These are phyloP conservation scores for Colletotrichum echinochloae DNA, from an alignment of 2,329 filamentous ascomycete genomes.

Conservation along the genomic window DNA sequence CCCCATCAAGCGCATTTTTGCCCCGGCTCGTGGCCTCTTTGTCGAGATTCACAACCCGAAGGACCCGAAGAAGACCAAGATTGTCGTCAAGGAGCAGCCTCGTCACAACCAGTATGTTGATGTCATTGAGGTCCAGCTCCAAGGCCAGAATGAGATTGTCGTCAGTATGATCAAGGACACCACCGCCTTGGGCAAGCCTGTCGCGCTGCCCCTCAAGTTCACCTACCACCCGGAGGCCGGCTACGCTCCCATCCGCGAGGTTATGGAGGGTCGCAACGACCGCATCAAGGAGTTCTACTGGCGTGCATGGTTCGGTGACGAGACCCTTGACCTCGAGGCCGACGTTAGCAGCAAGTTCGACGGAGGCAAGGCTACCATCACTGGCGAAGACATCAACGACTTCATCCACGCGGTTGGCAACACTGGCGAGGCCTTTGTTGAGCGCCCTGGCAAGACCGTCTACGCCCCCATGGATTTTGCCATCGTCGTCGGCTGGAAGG, in stretches of 20 bases:
- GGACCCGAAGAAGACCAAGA: conserved; percentile 84
- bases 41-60: conserved; percentile 89
- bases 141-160: conserved; percentile 81
- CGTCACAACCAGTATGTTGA: conserved; percentile 88
- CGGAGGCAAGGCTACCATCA: conserved; percentile 88
- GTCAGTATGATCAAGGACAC: conserved; percentile 95
- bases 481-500: conserved; percentile 98
- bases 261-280: conserved; percentile 96
- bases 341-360: conserved; percentile 90
- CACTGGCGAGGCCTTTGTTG: conserved; percentile 96
- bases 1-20: conserved; percentile 91
- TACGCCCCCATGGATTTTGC: conserved; percentile 99
- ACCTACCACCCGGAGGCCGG: conserved; percentile 95
- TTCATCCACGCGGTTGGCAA: conserved; percentile 99
- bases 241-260: conserved; percentile 96
- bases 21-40: conserved; percentile 85
- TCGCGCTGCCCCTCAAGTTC: conserved; percentile 88
- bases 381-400: conserved; percentile 93
- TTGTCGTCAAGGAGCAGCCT: conserved; percentile 88
- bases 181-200: conserved; percentile 84
- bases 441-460: conserved; percentile 92
- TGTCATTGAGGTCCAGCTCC: conserved; percentile 86
- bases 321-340: conserved; percentile 84
- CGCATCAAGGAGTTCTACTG: conserved; percentile 99
- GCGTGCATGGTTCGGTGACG: conserved; percentile 94